phyloP scores from a whole-genome alignment of 1,284 basidiomycete species.

The Wallemia hederae region DNA sequence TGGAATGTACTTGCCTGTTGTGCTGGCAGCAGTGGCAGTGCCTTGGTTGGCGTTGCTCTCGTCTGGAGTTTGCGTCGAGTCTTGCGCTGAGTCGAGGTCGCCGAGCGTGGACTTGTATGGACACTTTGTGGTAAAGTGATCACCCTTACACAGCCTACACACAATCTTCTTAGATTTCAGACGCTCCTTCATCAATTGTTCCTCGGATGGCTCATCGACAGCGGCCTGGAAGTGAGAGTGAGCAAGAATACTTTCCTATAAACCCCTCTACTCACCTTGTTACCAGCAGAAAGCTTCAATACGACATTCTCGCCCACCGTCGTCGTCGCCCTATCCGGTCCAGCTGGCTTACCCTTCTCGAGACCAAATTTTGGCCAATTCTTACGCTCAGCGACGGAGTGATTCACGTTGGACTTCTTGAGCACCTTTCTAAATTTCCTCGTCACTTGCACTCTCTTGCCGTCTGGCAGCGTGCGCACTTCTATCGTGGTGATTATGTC shows the following conservation, averaged over 20 bases:
- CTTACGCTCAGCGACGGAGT: conserved; percentile 73
- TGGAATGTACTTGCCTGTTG: conserved; percentile 60
- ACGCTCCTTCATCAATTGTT: conserved; percentile 28
- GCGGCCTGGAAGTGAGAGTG: background rate
- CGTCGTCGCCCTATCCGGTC: conserved; percentile 79
- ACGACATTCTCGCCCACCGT: conserved; percentile 75
- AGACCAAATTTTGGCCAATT: conserved; percentile 81
- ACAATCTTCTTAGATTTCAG: conserved; percentile 51
- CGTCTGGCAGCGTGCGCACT: background rate
- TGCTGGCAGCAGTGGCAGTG: conserved; percentile 25
- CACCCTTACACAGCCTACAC: conserved; percentile 85
- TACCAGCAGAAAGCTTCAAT: conserved; percentile 52
- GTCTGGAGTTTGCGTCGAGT: background rate
- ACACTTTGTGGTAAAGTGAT: conserved; percentile 94
- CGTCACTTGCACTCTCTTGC: conserved; percentile 29
- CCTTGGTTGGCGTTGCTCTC: conserved; percentile 10
- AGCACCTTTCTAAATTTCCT: conserved; percentile 61
- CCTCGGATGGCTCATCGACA: conserved; percentile 33
- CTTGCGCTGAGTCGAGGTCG: conserved; percentile 27
- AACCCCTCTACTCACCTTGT: conserved; percentile 45
- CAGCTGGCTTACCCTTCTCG: conserved; percentile 61
- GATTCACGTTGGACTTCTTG: conserved; percentile 76
- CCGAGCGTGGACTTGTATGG: conserved; percentile 75
- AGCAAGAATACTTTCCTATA: too few species aligned
- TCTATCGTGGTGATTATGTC: background rate